Evolutionary conservation across 2,329 filamentous ascomycete species (phyloP), one percentile per base, ranked within the genome.

Genomic region (Neoarthrinium moseri): DNA sequence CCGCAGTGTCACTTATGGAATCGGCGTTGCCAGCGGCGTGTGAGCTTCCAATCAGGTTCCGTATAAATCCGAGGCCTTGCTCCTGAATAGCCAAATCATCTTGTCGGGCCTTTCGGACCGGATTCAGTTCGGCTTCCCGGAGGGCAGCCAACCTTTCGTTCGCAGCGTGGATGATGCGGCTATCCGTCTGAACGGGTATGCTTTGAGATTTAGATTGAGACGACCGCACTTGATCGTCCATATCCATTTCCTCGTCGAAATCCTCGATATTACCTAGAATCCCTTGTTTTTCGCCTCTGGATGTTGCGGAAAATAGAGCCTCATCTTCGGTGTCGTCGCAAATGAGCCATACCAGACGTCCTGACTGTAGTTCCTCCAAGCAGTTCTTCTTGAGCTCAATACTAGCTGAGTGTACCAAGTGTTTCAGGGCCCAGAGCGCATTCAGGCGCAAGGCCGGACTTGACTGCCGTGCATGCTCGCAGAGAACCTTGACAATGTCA

Each of bases 351-450:
- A 92, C 78, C 11, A 97, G 76, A 89, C 90, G 96, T 10, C 81
- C 83, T 1, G 89, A 80, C 7, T 84, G 84, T 4, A 97, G 75
- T 58, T 88, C 83, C 40, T 91, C 83, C 11, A 97, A 70, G 49
- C 89, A 89, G 38, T 80, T 78, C 57, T 86, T 86, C 67, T 94
- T 95, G 54, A 88, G 72, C 11, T 86, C 79, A 35, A 86, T 83
- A 15, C 79, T 78, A 5, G 87, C 81, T 18, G 83, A 84, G 51
- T 87, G 79, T 3, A 95, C 86, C 40, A 96, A 78, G 66, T 97
- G 90, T 62, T 97, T 97, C 47, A 99, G 71, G 5, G 91, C 90
- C 92, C 94, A 99, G 2, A 99, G 69, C 18, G 91, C 91, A 57
- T 94, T 91, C 21, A 95, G 75, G 20, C 90, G 83, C 43, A 97